Evolutionary conservation across 2,329 filamentous ascomycete species (phyloP).

Genomic region (Fusarium sp.): DNA sequence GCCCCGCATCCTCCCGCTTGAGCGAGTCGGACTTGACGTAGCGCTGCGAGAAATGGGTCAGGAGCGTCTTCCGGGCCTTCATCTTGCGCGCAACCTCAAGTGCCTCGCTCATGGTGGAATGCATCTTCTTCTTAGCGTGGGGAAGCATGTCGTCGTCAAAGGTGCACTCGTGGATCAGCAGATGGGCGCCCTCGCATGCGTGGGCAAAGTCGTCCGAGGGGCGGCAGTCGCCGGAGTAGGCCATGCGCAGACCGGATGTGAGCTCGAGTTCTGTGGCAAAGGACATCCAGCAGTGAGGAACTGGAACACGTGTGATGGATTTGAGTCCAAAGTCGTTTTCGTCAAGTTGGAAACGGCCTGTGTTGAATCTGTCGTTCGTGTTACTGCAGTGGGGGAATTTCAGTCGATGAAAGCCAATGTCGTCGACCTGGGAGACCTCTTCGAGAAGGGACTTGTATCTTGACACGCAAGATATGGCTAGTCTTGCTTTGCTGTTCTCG

Average conservation of each 20-base stretch:
- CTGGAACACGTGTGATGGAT: constrained; percentile 74
- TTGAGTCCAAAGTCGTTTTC: constrained; percentile 70
- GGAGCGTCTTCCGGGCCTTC: constrained; percentile 81
- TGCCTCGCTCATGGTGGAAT: constrained; percentile 90
- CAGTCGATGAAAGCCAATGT: constrained; percentile 74
- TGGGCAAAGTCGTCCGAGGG: constrained; percentile 77
- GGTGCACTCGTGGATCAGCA: constrained; percentile 95
- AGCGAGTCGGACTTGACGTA: constrained; percentile 76
- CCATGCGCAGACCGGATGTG: constrained; percentile 83
- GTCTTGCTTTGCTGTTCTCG: constrained; percentile 55
- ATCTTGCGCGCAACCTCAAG: constrained; percentile 81
- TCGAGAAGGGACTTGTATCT: constrained; percentile 81
- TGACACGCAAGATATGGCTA: constrained; percentile 76
- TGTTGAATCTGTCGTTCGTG: constrained; percentile 40
- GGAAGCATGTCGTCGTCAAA: constrained; percentile 86
- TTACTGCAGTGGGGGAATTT: constrained; percentile 51
- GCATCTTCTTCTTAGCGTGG: constrained; percentile 89
- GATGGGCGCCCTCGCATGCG: constrained; percentile 80
- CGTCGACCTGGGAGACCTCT: constrained; percentile 84
- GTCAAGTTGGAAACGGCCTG: constrained; percentile 54
- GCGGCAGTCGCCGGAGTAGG: constrained; percentile 94
- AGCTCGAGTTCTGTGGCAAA: constrained; percentile 84
- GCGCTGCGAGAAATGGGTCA: constrained; percentile 96
- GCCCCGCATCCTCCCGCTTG: constrained; percentile 51
- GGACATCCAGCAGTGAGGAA: constrained; percentile 84